Evolutionary conservation across 805 yeast genomes (phyloP), one percentile per base, ranked within the genome.

Genomic region (Debaryomyces maramus): DNA sequence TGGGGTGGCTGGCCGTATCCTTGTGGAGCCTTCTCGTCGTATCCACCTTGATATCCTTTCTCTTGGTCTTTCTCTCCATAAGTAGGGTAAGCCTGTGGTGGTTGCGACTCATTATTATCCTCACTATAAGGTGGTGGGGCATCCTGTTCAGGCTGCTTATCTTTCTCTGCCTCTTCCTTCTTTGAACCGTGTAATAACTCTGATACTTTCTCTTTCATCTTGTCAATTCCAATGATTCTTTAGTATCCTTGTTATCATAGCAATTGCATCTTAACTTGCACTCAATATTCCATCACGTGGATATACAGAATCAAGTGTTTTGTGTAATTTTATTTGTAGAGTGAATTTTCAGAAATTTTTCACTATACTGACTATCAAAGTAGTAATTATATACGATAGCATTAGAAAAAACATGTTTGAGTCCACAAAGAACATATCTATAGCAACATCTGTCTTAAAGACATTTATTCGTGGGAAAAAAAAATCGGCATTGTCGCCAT

Each of bases 391-490:
- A 24, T n/a, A 13, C 13, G 13, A 8, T 6, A 24, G 28, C 15
- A 14, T 13, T 7, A 38, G 9, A 15, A 13, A 11, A n/a, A 9
- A 37, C 13, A 31, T 34, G 37, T 39, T 34, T 15, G 18, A 22
- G 23, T 20, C 30, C 19, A 23, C 27, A 10, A 24, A 35, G 24
- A n/a, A n/a, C 19, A 24, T 31, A 7, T 10, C 34, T 14, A 9
- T 28, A 17, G 16, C 32, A 17, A 30, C 19, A 14, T n/a, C 36
- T n/a, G 6, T 40, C 36, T 27, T 40, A 7, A 40, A 40, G 33
- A 46, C 44, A 34, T 63, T 63, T 39, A 53, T 56, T 17, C 65
- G 69, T 40, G 60, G 60, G 4, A 63, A 64, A 47, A 56, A 54
- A 41, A 57, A 60, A 31, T 48, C 58, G 15, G 53, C 62, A 8